These are phyloP conservation scores for Quercus parvula DNA, from an alignment of 306 rosid species.

Conservation along the genomic window DNA sequence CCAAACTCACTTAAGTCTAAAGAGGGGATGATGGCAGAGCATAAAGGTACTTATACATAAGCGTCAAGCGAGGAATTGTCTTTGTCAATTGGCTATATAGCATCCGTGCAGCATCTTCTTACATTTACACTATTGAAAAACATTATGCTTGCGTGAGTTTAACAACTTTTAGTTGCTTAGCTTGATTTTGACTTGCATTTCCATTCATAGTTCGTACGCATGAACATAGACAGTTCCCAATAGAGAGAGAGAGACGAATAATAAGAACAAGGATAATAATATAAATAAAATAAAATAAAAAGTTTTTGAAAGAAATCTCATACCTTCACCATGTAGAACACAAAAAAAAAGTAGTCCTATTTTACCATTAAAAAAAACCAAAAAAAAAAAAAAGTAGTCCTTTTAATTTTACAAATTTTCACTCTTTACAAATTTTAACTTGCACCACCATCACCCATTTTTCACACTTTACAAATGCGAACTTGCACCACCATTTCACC, in stretches of 20 bases:
- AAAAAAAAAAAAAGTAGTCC: too few relatives aligned
- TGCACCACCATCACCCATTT: too few relatives aligned
- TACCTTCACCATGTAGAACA: too few relatives aligned
- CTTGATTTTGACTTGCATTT: conserved; percentile 31
- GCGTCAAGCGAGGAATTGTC: conserved; percentile 15
- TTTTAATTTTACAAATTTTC: too few relatives aligned
- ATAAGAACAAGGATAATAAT: not conserved
- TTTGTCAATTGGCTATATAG: conserved; percentile 26
- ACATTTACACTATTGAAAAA: conserved; percentile 25
- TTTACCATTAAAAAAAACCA: too few relatives aligned
- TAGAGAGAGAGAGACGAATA: not conserved
- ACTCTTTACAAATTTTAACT: too few relatives aligned
- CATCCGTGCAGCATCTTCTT: conserved; percentile 30
- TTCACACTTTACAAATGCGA: too few relatives aligned
- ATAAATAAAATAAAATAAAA: not conserved
- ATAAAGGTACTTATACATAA: conserved; percentile 12
- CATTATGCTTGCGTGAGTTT: conserved; percentile 18
- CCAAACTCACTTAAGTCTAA: conserved; percentile 13
- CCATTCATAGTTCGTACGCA: conserved; percentile 19
- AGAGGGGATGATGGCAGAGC: conserved; percentile 26
- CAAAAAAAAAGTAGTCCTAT: too few relatives aligned
- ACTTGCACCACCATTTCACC: too few relatives aligned
- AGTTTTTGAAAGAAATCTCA: too few relatives aligned
- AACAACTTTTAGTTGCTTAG: conserved; percentile 34
- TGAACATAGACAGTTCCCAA: conserved; percentile 31